Evolutionary conservation across 2,329 filamentous ascomycete species (phyloP).

Genomic region (Penicillium decumbens): DNA sequence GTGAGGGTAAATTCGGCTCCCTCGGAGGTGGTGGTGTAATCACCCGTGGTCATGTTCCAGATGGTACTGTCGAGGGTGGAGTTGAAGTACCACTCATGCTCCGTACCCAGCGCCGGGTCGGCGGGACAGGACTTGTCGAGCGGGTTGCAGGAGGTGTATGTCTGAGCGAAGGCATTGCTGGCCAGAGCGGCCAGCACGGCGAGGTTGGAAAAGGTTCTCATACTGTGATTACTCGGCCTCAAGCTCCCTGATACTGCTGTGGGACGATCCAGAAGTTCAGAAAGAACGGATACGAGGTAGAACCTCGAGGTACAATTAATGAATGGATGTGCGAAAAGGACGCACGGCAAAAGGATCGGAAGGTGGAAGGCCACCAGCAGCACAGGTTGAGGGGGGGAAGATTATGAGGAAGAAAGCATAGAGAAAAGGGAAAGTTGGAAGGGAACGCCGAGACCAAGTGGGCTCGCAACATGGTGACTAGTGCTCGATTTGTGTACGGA

Average conservation of each 20-base stretch:
- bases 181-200: slow-evolving; percentile 29
- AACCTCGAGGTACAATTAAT: slow-evolving; percentile 15
- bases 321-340: slow-evolving; percentile 28
- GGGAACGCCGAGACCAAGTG: slow-evolving; percentile 9
- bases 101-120: slow-evolving; percentile 64
- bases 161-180: slow-evolving; percentile 57
- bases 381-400: slow-evolving; percentile 1
- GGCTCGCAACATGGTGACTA: slow-evolving; percentile 11
- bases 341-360: slow-evolving; percentile 25
- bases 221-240: slow-evolving; percentile 11
- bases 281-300: slow-evolving; percentile 22
- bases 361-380: slow-evolving; percentile 20
- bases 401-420: slow-evolving; percentile 3
- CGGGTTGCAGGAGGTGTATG: slow-evolving; percentile 73
- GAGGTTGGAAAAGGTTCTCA: slow-evolving; percentile 27
- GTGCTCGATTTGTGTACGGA: slow-evolving; percentile 9
- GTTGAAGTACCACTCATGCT: slow-evolving; percentile 62
- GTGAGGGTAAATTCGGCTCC: slow-evolving; percentile 69
- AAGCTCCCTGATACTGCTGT: slow-evolving; percentile 3
- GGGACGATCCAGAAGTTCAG: neutral
- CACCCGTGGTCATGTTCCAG: slow-evolving; percentile 67
- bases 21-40: slow-evolving; percentile 50
- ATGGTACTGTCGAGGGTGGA: slow-evolving; percentile 52
- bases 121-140: slow-evolving; percentile 64
- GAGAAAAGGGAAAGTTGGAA: slow-evolving; percentile 4